A percentile compares a stretch with the other conserved stretches of the same genome.
phyloP scores from a whole-genome alignment of 495 filamentous ascomycete genomes.

The Astrothelium macrocarpum region DNA sequence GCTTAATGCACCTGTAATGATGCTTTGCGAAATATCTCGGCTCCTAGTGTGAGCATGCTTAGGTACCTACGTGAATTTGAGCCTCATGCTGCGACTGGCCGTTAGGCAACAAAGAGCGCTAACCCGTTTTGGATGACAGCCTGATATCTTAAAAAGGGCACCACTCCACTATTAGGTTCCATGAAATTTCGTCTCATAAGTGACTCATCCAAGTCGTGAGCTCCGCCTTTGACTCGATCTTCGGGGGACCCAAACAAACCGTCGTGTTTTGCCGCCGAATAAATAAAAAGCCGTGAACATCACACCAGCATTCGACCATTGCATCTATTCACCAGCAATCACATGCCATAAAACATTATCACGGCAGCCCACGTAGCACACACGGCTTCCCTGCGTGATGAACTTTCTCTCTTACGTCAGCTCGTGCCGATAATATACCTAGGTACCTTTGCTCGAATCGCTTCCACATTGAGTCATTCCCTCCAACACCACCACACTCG shows the following conservation, averaged over 20 bases:
- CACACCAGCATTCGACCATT: no score
- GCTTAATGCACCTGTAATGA: neutral
- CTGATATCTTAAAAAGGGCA: neutral
- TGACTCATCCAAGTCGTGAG: neutral
- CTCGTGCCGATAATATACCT: neutral
- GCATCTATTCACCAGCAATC: neutral
- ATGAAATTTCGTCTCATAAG: neutral
- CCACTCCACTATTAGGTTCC: neutral
- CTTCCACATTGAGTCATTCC: no score
- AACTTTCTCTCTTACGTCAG: neutral
- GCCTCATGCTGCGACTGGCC: neutral
- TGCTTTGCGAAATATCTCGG: neutral
- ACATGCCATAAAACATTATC: neutral
- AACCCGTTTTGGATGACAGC: neutral
- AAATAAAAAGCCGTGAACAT: no score
- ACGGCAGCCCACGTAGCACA: no score
- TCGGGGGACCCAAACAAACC: no score
- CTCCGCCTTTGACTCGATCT: neutral
- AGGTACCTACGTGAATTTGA: neutral
- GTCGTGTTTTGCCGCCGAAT: no score
- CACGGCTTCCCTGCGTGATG: neutral
- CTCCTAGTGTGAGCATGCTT: neutral
- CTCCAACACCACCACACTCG: neutral
- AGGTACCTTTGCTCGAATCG: no score
- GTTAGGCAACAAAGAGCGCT: slow-evolving; percentile 3